Evolutionary conservation across 1,284 basidiomycete genomes (phyloP), one percentile per base, ranked within the genome.

Genomic region (Moniliella sp.): DNA sequence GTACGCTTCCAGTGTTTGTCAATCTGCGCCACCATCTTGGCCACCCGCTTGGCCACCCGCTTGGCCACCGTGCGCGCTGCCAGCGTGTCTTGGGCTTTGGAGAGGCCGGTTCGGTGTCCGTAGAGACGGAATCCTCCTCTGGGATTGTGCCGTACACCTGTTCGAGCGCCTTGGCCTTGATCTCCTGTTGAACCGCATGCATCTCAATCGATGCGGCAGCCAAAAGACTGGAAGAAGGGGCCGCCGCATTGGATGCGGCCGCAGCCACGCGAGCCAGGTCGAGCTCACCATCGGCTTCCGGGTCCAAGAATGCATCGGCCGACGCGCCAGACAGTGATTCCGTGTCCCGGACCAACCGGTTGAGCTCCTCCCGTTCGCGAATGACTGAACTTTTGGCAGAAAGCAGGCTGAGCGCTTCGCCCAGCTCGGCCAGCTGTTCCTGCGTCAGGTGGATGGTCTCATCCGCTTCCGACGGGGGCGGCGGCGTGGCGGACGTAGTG

Each of bases 321-420:
- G 15, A 9, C 9, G 7, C 8, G 9, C n/a, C n/a, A n/a, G n/a
- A n/a, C n/a, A n/a, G n/a, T n/a, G n/a, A n/a, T n/a, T n/a, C n/a
- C n/a, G n/a, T 16, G 63, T 91, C 82, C 52, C 83, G 75, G 72
- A 91, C 81, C 15, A 93, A 65, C 8, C 69, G 69, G 31, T 75
- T 72, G 14, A 93, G 68, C 61, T 91, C 86, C 46, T 77, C 74
- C 30, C 83, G 74, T 62, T 93, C 84, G 64, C 88, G 83, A 38
- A 88, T 69, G 21, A 93, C 83, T 40, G 77, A 81, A 10, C 80
- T 86, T 61, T 79, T 84, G 36, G 84, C 76, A n/a, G 81, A 84
- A 33, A 91, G 67, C 47, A 91, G 71, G 1, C 76, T 75, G 31
- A 91, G 66, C 0, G 84, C 81, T 49, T 86, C 81, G 28, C 76